Conservation (phyloP, 192 early-diverging fungal genomes). For the Spizellomyces punctatus region DNA sequence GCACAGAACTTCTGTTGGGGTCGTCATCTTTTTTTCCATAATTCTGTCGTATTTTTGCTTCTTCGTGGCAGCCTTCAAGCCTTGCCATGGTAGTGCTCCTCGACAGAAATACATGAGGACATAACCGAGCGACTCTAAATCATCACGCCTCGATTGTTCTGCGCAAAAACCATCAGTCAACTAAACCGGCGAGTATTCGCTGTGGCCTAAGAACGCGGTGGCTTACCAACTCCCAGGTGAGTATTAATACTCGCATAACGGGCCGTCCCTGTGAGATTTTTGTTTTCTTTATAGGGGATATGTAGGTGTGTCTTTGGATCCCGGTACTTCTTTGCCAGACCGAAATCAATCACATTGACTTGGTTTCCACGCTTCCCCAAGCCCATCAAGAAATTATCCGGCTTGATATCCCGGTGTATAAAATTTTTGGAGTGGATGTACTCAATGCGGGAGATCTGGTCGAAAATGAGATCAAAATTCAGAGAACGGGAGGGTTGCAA, state of each 20-base stretch:
- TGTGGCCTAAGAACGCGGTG: constrained; percentile 6
- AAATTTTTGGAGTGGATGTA: constrained; percentile 72
- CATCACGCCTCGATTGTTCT: constrained; percentile 70
- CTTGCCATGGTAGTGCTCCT: constrained; percentile 67
- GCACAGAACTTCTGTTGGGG: constrained; percentile 60
- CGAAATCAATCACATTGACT: constrained; percentile 71
- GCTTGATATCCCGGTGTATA: constrained; percentile 67
- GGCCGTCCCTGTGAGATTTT: constrained; percentile 68
- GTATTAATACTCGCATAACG: constrained; percentile 64
- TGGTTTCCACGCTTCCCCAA: constrained; percentile 64
- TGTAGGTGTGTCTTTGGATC: constrained; percentile 67
- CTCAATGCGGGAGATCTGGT: constrained; percentile 64
- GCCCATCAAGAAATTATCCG: constrained; percentile 67
- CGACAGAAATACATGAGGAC: constrained; percentile 69
- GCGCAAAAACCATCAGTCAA: neutral
- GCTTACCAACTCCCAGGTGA: constrained; percentile 51
- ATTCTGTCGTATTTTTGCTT: constrained; percentile 72
- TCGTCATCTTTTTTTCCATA: constrained; percentile 76
- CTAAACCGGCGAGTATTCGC: neutral
- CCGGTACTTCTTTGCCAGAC: constrained; percentile 66
- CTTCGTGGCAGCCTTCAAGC: constrained; percentile 65
- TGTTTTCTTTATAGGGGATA: constrained; percentile 70
- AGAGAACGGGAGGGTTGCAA: neutral
- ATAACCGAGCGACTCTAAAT: constrained; percentile 66
- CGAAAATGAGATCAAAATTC: neutral